Evolutionary conservation across 176 grass and related monocot species (phyloP).

Genomic region (Hordeum marinum): DNA sequence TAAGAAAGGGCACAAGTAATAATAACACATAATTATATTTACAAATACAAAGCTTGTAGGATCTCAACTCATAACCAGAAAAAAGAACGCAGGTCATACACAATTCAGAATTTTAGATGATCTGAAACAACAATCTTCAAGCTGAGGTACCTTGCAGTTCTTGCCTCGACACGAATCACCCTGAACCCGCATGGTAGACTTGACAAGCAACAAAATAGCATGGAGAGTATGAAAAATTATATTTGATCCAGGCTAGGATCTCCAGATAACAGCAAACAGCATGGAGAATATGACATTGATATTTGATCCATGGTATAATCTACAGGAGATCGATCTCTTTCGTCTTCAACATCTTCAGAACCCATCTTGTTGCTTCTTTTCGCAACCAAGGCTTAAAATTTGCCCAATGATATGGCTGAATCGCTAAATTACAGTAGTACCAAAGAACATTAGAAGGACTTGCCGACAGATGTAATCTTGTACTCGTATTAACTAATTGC

Average conservation of each 20-base stretch:
- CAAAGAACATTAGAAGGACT: conserved; percentile 7
- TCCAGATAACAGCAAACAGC: neutral
- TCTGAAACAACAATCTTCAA: neutral
- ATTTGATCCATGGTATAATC: conserved; percentile 6
- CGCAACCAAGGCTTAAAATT: neutral
- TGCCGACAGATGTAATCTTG: conserved; percentile 3
- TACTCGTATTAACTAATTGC: conserved; percentile 44
- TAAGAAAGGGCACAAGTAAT: neutral
- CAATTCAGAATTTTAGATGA: neutral
- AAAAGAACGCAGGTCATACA: neutral
- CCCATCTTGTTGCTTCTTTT: conserved; percentile 5
- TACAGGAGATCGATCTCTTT: conserved; percentile 5
- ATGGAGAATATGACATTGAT: neutral
- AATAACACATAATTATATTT: neutral
- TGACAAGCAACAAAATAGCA: neutral
- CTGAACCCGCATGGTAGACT: neutral
- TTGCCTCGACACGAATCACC: neutral
- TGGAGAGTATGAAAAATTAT: neutral
- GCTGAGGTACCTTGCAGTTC: neutral
- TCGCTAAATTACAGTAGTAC: conserved; percentile 12
- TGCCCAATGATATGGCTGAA: conserved; percentile 11
- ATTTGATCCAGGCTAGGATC: conserved; percentile 12
- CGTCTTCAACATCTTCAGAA: neutral
- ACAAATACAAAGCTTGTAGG: conserved; percentile 7
- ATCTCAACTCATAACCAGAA: neutral